Conservation (phyloP, 1,139 yeast genomes). For the Hemisphaericaspora xylofermentans region DNA sequence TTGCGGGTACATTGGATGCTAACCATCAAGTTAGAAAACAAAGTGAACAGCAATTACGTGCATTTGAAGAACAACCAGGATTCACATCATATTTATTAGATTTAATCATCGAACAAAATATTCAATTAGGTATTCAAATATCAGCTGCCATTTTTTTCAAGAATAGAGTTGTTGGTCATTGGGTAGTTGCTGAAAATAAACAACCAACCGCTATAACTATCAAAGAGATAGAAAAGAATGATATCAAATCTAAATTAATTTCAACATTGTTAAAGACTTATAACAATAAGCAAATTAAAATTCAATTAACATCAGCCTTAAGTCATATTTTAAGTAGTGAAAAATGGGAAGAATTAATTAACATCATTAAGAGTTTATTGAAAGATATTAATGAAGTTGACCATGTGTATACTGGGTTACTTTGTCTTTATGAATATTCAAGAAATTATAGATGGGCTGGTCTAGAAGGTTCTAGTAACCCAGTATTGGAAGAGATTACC, state of each 20-base stretch:
- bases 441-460: slow-evolving; percentile 59
- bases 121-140: slow-evolving; percentile 50
- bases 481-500: slow-evolving; percentile 48
- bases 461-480: slow-evolving; percentile 46
- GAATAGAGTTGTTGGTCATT: slow-evolving; percentile 57
- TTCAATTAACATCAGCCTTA: slow-evolving; percentile 45
- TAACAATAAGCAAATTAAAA: slow-evolving; percentile 32
- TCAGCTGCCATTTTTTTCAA: slow-evolving; percentile 70
- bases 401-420: slow-evolving; percentile 57
- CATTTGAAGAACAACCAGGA: slow-evolving; percentile 50
- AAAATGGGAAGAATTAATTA: slow-evolving; percentile 47
- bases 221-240: slow-evolving; percentile 47
- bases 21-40: slow-evolving; percentile 37
- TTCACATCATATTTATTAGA: slow-evolving; percentile 59
- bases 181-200: slow-evolving; percentile 50
- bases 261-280: slow-evolving; percentile 41
- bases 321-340: slow-evolving; percentile 42
- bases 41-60: slow-evolving; percentile 41
- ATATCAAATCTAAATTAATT: slow-evolving; percentile 52
- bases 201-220: slow-evolving; percentile 30
- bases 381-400: slow-evolving; percentile 45
- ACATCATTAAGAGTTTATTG: slow-evolving; percentile 40
- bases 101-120: slow-evolving; percentile 46
- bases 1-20: slow-evolving; percentile 47
- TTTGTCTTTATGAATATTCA: slow-evolving; percentile 55